A percentile compares a stretch with the other conserved stretches of the same genome.
Conservation (phyloP, 352 stramenopile genomes). For the Vaucheria bursata region DNA sequence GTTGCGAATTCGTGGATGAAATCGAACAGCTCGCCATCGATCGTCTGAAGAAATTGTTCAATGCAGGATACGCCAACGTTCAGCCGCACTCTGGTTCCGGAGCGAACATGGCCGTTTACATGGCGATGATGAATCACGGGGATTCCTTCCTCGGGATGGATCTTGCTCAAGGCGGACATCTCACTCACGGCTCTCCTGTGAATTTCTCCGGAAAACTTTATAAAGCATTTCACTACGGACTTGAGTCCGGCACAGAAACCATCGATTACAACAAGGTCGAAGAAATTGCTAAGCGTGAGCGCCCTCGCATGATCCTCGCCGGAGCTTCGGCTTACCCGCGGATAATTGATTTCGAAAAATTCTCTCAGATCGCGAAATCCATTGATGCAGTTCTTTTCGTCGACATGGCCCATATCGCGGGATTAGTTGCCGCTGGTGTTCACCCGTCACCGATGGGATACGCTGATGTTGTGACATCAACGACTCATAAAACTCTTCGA, state of each 20-base stretch:
- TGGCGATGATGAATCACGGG: conserved; percentile 82
- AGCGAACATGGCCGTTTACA: conserved; percentile 97
- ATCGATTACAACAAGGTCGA: conserved; percentile 94
- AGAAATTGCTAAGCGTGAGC: conserved; percentile 78
- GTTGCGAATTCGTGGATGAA: conserved; percentile 92
- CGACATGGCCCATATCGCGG: conserved; percentile 94
- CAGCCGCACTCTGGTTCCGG: conserved; percentile 85
- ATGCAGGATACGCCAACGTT: conserved; percentile 55
- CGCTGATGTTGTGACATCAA: conserved; percentile 96
- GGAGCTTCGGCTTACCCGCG: conserved; percentile 89
- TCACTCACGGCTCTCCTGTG: conserved; percentile 92
- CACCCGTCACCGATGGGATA: conserved; percentile 86
- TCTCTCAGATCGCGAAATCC: conserved; percentile 75
- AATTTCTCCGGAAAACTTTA: conserved; percentile 95
- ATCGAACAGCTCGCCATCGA: conserved; percentile 80
- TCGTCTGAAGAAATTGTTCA: background rate
- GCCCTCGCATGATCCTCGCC: conserved; percentile 69
- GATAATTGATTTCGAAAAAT: conserved; percentile 86
- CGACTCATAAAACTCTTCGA: conserved; percentile 96
- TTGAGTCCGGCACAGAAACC: conserved; percentile 75
- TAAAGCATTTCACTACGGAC: conserved; percentile 87
- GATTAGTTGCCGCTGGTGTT: conserved; percentile 87
- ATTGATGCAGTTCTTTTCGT: conserved; percentile 91
- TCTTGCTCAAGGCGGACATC: conserved; percentile 87
- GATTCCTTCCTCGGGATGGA: conserved; percentile 98